Base-by-base conservation (phyloP, 2,329 filamentous ascomycete species). In the Alternaria novae-zelandiae region DNA sequence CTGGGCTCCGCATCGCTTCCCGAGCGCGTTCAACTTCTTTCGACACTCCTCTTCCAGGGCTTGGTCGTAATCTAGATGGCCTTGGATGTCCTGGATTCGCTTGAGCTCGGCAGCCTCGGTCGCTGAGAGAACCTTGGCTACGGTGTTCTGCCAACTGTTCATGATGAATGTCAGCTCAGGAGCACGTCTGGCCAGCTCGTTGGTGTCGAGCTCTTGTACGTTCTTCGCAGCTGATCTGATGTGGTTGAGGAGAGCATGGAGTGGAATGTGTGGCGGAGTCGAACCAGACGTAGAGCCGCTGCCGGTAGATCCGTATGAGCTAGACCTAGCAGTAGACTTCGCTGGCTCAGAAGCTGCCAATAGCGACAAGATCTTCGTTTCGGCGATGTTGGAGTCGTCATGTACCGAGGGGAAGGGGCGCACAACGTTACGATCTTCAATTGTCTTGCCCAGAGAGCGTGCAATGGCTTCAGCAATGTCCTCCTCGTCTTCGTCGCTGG, bases 391-490 rank as follows among this genome's bases (percentile, higher is more conserved):
- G 41, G 21, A 36, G 23, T 53, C 61, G 4, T 17, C 23, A 12
- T 50, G 43, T 47, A 45, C 23, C 28, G 43, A 17, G n/a, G 26
- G 25, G 47, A 26, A 13, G 17, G n/a, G 51, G 11, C 17, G 15
- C 32, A 28, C 17, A 50, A 30, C 47, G 17, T 30, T 7, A 20
- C 43, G 9, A 6, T 32, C 11, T 23, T 30, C 15, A 8, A 32
- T 11, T n/a, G 23, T 41, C 8, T 59, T 30, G 17, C 21, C 50
- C n/a, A 64, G 44, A 10, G 58, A 64, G 50, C 54, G 54, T 11
- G 54, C 20, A 21, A 64, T 51, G 12, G 62, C 62, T 55, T 57
- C 54, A 41, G 44, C 62, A 28, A 61, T 50, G 12, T 54, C 62
- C 15, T 58, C 45, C 13, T 65, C 21, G 8, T 57, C 54, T 23